Base-by-base conservation (phyloP, 2,329 filamentous ascomycete species). In the Aspergillus aculeatus region DNA sequence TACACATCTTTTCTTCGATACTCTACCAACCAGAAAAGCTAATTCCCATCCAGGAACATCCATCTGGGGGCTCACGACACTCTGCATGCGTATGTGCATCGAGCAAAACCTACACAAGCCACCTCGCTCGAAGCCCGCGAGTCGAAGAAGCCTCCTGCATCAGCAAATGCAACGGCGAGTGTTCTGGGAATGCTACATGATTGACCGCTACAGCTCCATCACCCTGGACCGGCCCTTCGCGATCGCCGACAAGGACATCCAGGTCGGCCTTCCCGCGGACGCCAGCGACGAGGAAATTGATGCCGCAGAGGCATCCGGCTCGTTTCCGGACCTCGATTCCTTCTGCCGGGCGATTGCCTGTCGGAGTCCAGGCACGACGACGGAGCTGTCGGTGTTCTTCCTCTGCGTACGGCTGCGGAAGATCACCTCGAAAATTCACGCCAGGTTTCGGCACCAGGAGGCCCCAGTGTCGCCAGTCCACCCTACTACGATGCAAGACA, bases 301-400 rank as follows among this genome's bases (percentile, higher is more conserved):
- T n/a, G 60, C 60, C 24, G 60, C 67, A 48, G 61, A 63, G 19
- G 24, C 35, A n/a, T 61, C 65, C 14, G 53, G 59, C 1, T 49
- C 64, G 6, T 61, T 57, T 54, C 31, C 32, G 35, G 54, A 64
- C 10, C 32, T 68, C 11, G 63, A 66, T n/a, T 57, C 62, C 12
- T 64, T 64, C 32, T 41, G 35, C 54, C 19, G 53, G 19, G 49
- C 59, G 35, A 21, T 53, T 44, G 10, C 35, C 56, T 31, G 24
- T 31, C 24, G 53, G 47, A 24, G 14, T 23, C 32, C 56, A 1
- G 47, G 48, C 0, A 24, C 21, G 4, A 66, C 64, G 4, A 74
- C 65, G 10, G 76, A 78, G 19, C 70, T 77, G 53, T 73, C 73
- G 0, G 68, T 80, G 0, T 78, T 81, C 51, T 68, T 80, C 3